Percentiles rank a stretch among this genome's conserved stretches.
Evolutionary conservation across 305 asterid species (phyloP).

Genomic region (Lippia alba): DNA sequence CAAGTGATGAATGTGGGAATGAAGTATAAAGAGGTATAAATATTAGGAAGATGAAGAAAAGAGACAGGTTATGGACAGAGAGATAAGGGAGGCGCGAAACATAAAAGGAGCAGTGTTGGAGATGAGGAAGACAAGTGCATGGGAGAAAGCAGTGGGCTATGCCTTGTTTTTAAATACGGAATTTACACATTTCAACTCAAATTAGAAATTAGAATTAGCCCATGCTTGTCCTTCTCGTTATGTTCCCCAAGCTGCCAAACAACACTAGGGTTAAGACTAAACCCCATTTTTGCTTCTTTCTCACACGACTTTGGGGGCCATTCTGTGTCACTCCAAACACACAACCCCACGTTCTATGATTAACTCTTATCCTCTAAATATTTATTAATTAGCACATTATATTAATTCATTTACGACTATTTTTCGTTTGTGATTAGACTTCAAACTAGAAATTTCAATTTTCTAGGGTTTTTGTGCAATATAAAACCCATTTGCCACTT

Average conservation of each 20-base stretch:
- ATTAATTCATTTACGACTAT: not conserved
- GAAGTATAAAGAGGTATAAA: too few species aligned
- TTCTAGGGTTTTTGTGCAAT: too few species aligned
- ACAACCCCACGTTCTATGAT: slow-evolving; percentile 71
- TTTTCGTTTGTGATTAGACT: not conserved
- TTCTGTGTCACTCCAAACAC: slow-evolving; percentile 61
- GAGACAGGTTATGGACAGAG: slow-evolving; percentile 57
- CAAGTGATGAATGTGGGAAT: slow-evolving; percentile 4
- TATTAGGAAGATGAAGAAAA: too few species aligned
- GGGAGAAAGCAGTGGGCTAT: slow-evolving; percentile 68
- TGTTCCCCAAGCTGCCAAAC: slow-evolving; percentile 48
- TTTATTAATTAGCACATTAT: slow-evolving; percentile 1
- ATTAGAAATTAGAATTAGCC: slow-evolving; percentile 10
- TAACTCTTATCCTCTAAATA: slow-evolving; percentile 40
- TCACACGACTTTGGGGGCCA: slow-evolving; percentile 66
- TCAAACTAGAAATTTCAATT: not conserved
- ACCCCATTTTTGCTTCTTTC: slow-evolving; percentile 40
- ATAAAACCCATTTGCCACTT: too few species aligned
- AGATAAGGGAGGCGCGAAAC: slow-evolving; percentile 42
- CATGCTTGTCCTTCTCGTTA: slow-evolving; percentile 50
- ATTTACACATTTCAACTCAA: not conserved
- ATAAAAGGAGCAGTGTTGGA: slow-evolving; percentile 59
- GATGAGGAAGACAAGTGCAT: slow-evolving; percentile 83
- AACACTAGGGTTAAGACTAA: slow-evolving; percentile 51
- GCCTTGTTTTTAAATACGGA: slow-evolving; percentile 55